Percentiles rank a stretch among this genome's conserved stretches.
phyloP scores from a whole-genome alignment of 2,329 filamentous ascomycete species.

The Onygena corvina region DNA sequence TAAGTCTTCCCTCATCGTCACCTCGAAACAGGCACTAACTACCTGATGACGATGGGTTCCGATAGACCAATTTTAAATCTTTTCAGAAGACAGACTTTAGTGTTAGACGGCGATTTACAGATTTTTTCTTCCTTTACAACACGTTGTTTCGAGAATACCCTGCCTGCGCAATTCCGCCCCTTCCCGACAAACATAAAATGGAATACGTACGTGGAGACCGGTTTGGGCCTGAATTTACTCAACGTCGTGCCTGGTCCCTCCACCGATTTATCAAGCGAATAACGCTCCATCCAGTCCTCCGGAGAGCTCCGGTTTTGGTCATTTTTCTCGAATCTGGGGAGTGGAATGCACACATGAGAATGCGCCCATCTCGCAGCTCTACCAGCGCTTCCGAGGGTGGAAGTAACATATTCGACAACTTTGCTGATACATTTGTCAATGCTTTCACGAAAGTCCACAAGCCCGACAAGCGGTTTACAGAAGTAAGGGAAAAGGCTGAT shows the following conservation, averaged over 20 bases:
- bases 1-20: conserved; percentile 34
- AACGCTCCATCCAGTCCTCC: conserved; percentile 76
- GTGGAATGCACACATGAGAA: conserved; percentile 93
- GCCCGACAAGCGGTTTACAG: conserved; percentile 84
- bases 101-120: conserved; percentile 85
- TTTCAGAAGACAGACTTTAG: conserved; percentile 71
- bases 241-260: conserved; percentile 74
- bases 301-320: conserved; percentile 68
- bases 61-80: conserved; percentile 79
- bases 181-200: conserved; percentile 98
- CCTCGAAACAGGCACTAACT: conserved; percentile 8
- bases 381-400: conserved; percentile 34
- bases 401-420: conserved; percentile 75
- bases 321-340: conserved; percentile 85
- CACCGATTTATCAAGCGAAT: conserved; percentile 82
- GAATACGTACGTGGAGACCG: conserved; percentile 94
- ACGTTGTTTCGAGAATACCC: conserved; percentile 77
- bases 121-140: conserved; percentile 95
- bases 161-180: conserved; percentile 79
- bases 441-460: conserved; percentile 95
- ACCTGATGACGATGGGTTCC: conserved; percentile 1
- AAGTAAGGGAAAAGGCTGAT: conserved; percentile 82
- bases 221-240: conserved; percentile 86
- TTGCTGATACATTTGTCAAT: conserved; percentile 93
- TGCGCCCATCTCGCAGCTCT: conserved; percentile 55